phyloP scores from a whole-genome alignment of 148 eudicot species.

The Pouteria glomerata region DNA sequence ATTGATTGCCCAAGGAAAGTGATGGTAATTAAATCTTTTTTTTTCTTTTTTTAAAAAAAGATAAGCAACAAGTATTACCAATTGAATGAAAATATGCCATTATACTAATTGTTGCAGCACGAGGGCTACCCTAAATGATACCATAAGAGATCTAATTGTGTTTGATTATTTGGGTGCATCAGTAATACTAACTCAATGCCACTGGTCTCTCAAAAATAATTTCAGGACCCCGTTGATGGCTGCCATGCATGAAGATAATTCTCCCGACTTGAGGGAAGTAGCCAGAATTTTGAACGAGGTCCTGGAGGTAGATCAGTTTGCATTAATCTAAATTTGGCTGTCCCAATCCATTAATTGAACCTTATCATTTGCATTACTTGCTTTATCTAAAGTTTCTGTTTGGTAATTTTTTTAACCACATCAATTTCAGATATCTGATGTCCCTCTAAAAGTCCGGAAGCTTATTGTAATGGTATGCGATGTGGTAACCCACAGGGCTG shows the following conservation, averaged over 20 bases:
- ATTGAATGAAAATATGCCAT: not conserved
- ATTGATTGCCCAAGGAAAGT: not conserved
- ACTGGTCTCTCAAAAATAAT: not conserved
- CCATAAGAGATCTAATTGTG: not conserved
- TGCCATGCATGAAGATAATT: slow-evolving; percentile 73
- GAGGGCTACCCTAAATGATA: not conserved
- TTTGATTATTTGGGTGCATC: not conserved
- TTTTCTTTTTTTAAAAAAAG: not conserved
- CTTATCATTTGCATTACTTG: not conserved
- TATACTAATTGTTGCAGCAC: not conserved
- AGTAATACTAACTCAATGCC: not conserved
- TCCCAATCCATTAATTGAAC: not conserved
- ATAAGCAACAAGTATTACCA: not conserved
- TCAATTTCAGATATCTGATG: slow-evolving; percentile 45
- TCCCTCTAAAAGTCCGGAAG: slow-evolving; percentile 66
- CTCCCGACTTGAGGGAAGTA: slow-evolving; percentile 65
- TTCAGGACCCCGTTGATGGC: slow-evolving; percentile 66
- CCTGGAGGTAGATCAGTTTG: slow-evolving; percentile 42
- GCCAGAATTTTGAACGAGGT: slow-evolving; percentile 61
- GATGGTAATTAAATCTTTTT: not conserved
- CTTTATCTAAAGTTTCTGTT: not conserved
- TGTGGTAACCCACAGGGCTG: slow-evolving; percentile 74
- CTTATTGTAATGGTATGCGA: slow-evolving; percentile 80
- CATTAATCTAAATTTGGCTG: not conserved
- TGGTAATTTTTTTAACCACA: not conserved